Percentiles rank a stretch among this genome's conserved stretches.
Evolutionary conservation across 1,284 basidiomycete genomes (phyloP).

Genomic region (Cryptococcus maquisensis): DNA sequence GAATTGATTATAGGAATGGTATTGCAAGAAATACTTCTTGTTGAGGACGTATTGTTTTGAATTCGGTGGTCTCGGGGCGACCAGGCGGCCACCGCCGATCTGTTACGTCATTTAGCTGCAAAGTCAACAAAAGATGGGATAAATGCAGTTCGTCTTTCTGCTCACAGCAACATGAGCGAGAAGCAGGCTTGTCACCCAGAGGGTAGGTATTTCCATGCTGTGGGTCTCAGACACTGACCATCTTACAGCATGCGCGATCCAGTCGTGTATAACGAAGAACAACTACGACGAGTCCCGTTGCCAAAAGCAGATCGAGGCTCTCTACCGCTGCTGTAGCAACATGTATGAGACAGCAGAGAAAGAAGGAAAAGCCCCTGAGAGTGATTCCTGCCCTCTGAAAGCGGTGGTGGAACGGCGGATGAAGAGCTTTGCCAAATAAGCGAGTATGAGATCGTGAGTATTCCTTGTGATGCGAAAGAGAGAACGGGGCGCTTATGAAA

Average conservation of each 20-base stretch:
- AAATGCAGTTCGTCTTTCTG: too few species aligned
- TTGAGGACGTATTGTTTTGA: background rate
- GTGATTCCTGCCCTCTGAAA: conserved; percentile 33
- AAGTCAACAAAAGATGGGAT: too few species aligned
- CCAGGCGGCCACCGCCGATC: background rate
- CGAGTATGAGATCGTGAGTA: background rate
- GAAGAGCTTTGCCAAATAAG: conserved; percentile 23
- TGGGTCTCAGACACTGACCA: background rate
- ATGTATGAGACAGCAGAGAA: conserved; percentile 35
- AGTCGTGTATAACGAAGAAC: conserved; percentile 35
- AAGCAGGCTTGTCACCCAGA: background rate
- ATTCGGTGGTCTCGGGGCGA: background rate
- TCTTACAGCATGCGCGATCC: conserved; percentile 38
- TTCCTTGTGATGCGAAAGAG: too few species aligned
- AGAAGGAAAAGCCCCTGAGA: conserved; percentile 17
- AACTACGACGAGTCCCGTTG: conserved; percentile 41
- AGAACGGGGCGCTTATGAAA: too few species aligned
- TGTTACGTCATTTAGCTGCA: too few species aligned
- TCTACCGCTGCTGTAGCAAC: conserved; percentile 40
- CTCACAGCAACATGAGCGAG: background rate
- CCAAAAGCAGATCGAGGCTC: conserved; percentile 21
- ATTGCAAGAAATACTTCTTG: background rate
- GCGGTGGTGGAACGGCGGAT: conserved; percentile 34
- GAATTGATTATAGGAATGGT: too few species aligned
- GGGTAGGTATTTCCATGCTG: background rate